Percentiles rank a stretch among this genome's conserved stretches.
Evolutionary conservation across 768 basidiomycete species (phyloP).

Genomic region (Lentinula raphanica): DNA sequence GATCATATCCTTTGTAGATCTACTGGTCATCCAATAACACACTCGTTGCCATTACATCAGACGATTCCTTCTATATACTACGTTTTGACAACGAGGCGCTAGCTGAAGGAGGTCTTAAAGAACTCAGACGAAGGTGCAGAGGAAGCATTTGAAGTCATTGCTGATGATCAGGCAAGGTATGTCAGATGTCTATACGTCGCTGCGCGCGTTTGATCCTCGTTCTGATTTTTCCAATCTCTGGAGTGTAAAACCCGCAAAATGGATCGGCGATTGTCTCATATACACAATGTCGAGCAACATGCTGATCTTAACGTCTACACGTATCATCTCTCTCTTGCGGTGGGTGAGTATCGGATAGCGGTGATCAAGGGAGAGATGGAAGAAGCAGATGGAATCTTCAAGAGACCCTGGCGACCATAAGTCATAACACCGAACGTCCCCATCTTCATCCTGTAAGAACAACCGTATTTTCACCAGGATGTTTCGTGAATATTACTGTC

Average conservation of each 20-base stretch:
- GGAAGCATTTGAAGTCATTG: conserved; percentile 90
- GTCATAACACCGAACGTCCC: no score
- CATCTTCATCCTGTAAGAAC: no score
- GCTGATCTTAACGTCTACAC: conserved; percentile 79
- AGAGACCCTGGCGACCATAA: no score
- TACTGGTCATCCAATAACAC: conserved; percentile 89
- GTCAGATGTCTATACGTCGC: conserved; percentile 22
- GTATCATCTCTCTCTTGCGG: conserved; percentile 76
- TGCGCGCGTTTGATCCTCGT: neutral
- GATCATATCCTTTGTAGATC: conserved; percentile 49
- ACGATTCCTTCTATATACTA: conserved; percentile 91
- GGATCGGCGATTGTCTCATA: conserved; percentile 98
- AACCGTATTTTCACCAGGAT: no score
- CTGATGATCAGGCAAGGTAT: conserved; percentile 80
- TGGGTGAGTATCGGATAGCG: conserved; percentile 96
- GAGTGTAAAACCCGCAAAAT: conserved; percentile 93
- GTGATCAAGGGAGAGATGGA: conserved; percentile 87
- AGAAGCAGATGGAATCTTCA: conserved; percentile 64
- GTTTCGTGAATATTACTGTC: no score
- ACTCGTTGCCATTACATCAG: conserved; percentile 81
- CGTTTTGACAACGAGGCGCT: conserved; percentile 78
- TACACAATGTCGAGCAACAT: conserved; percentile 89
- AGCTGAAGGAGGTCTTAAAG: conserved; percentile 59
- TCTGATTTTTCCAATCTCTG: neutral
- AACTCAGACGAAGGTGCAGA: conserved; percentile 91